phyloP scores from a whole-genome alignment of 176 grass and related monocot genomes.

The Oryza meridionalis region DNA sequence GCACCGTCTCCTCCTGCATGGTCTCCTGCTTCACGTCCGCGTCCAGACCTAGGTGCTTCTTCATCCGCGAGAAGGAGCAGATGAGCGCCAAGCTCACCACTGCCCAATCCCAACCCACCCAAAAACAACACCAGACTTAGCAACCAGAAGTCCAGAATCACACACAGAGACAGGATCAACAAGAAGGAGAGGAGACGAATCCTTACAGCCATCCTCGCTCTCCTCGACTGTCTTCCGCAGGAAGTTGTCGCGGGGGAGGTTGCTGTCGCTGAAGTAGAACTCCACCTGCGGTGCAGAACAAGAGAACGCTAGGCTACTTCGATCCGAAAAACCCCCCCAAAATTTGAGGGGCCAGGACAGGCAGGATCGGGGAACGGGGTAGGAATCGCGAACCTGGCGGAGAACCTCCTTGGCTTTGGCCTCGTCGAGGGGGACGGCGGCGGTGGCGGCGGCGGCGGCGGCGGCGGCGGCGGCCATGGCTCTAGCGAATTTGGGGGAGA shows the following conservation, averaged over 20 bases:
- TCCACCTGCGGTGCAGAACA: slow-evolving; percentile 56
- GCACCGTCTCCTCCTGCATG: slow-evolving; percentile 51
- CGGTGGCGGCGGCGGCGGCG: neutral
- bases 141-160: neutral
- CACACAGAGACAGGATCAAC: slow-evolving; percentile 9
- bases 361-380: neutral
- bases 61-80: slow-evolving; percentile 88
- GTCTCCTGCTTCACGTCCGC: slow-evolving; percentile 54
- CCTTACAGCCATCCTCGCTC: slow-evolving; percentile 79
- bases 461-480: slow-evolving; percentile 47
- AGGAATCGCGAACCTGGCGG: slow-evolving; percentile 57
- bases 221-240: slow-evolving; percentile 65
- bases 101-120: slow-evolving; percentile 29
- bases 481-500: neutral
- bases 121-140: slow-evolving; percentile 26
- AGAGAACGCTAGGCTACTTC: neutral
- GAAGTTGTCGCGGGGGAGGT: slow-evolving; percentile 80
- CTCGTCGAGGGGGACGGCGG: slow-evolving; percentile 52
- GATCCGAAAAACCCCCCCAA: neutral
- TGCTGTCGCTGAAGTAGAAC: slow-evolving; percentile 97
- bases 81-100: slow-evolving; percentile 94
- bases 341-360: neutral
- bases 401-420: slow-evolving; percentile 63
- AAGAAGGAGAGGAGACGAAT: slow-evolving; percentile 21
- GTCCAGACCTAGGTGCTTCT: slow-evolving; percentile 61